phyloP scores from a whole-genome alignment of 306 rosid species.

The Cucurbita moschata region DNA sequence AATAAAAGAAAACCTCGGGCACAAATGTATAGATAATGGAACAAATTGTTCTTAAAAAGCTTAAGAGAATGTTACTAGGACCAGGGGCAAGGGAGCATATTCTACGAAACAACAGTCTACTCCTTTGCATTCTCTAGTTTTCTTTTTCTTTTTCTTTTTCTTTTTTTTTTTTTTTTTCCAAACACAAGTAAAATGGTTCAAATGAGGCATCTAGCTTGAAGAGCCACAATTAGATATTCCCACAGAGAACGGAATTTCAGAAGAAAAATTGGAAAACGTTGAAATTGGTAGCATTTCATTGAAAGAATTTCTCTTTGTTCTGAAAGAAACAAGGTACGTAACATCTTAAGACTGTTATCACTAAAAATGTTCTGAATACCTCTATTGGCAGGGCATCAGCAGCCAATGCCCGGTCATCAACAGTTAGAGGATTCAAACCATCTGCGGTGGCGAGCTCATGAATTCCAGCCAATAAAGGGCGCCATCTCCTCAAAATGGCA shows the following conservation, averaged over 20 bases:
- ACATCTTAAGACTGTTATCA: background rate
- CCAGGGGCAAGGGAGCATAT: background rate
- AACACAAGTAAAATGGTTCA: background rate
- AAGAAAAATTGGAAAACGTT: background rate
- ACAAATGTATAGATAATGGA: background rate
- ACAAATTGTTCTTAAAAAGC: background rate
- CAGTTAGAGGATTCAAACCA: constrained; percentile 67
- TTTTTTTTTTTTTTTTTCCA: background rate
- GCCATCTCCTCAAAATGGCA: constrained; percentile 91
- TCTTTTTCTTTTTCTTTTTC: too few relatives aligned
- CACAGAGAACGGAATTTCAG: background rate
- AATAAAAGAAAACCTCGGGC: background rate
- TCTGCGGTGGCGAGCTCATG: constrained; percentile 92
- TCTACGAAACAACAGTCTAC: background rate
- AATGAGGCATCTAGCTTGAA: background rate
- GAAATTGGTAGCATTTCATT: background rate
- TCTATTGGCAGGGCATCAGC: constrained; percentile 67
- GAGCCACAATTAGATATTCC: background rate
- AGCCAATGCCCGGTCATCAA: constrained; percentile 57
- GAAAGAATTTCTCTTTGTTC: background rate
- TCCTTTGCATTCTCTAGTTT: background rate
- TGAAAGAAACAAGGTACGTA: background rate
- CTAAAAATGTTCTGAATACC: constrained; percentile 19
- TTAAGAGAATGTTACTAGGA: background rate
- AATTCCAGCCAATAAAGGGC: constrained; percentile 86